These are phyloP conservation scores for Cyclotella atomus DNA, from an alignment of 108 stramenopile genomes.

Conservation along the genomic window DNA sequence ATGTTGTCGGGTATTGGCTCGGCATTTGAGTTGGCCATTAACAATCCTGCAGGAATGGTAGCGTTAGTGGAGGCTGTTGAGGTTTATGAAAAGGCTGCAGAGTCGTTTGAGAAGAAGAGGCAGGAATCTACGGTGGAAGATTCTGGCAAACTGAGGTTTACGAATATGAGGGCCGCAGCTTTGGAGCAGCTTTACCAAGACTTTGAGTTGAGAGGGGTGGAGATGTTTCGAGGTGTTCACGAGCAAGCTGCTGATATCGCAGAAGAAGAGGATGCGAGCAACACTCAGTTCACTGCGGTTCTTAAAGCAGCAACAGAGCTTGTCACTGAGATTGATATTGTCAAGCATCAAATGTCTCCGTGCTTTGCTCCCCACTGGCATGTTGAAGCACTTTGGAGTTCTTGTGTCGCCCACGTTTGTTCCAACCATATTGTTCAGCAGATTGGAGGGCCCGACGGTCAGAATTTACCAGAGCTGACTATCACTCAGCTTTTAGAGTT, in stretches of 20 bases:
- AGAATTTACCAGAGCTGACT: constrained; percentile 75
- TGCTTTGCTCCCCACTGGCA: constrained; percentile 89
- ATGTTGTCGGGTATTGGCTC: constrained; percentile 80
- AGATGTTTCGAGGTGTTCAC: constrained; percentile 77
- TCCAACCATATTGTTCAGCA: constrained; percentile 87
- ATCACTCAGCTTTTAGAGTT: constrained; percentile 88
- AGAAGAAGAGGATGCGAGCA: constrained; percentile 71
- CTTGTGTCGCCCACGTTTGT: constrained; percentile 86
- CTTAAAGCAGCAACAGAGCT: constrained; percentile 84
- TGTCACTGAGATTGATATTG: constrained; percentile 81
- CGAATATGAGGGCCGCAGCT: constrained; percentile 87
- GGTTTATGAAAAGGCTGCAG: constrained; percentile 82
- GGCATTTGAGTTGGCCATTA: constrained; percentile 83
- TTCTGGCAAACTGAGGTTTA: constrained; percentile 69
- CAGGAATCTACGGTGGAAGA: constrained; percentile 29
- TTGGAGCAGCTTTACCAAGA: constrained; percentile 84
- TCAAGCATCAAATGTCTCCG: constrained; percentile 86
- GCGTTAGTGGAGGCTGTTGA: constrained; percentile 89
- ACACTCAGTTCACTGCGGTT: constrained; percentile 74
- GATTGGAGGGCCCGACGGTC: constrained; percentile 87
- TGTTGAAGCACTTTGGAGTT: constrained; percentile 83
- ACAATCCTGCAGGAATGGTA: constrained; percentile 91
- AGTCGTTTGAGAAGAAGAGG: constrained; percentile 72
- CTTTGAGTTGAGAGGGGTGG: constrained; percentile 78
- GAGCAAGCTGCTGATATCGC: constrained; percentile 65